Percentiles rank a stretch among this genome's conserved stretches.
phyloP scores from a whole-genome alignment of 2,329 filamentous ascomycete genomes.

The Didymella pomorum region DNA sequence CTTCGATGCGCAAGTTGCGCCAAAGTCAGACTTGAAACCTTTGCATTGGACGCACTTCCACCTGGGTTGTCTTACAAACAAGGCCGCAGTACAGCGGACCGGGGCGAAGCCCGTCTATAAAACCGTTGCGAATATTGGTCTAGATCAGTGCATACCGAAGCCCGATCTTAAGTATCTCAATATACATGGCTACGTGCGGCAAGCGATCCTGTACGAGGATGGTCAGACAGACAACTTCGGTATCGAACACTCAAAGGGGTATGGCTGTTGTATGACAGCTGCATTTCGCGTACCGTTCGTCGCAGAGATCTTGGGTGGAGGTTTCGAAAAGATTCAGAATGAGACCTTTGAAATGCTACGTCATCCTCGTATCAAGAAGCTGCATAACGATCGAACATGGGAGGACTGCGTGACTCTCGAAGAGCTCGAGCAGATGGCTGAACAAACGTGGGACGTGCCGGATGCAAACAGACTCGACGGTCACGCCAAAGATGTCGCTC shows the following conservation, averaged over 20 bases:
- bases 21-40: conserved; percentile 61
- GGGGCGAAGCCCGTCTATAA: conserved; percentile 67
- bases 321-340: conserved; percentile 76
- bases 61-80: conserved; percentile 78
- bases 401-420: conserved; percentile 73
- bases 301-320: conserved; percentile 81
- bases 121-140: conserved; percentile 66
- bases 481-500: conserved; percentile 43
- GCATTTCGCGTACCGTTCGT: conserved; percentile 76
- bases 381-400: conserved; percentile 78
- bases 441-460: conserved; percentile 56
- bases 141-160: conserved; percentile 56
- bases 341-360: conserved; percentile 76
- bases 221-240: conserved; percentile 34
- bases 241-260: conserved; percentile 29
- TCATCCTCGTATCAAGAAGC: conserved; percentile 78
- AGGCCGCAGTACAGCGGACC: conserved; percentile 63
- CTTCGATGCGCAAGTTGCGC: conserved; percentile 71
- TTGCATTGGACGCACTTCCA: conserved; percentile 82
- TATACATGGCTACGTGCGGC: conserved; percentile 49
- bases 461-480: conserved; percentile 37
- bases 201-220: conserved; percentile 36
- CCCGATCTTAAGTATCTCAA: conserved; percentile 56
- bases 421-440: conserved; percentile 73
- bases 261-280: conserved; percentile 50